phyloP scores from a whole-genome alignment of 495 filamentous ascomycete species.

The Talaromyces nanjingensis region DNA sequence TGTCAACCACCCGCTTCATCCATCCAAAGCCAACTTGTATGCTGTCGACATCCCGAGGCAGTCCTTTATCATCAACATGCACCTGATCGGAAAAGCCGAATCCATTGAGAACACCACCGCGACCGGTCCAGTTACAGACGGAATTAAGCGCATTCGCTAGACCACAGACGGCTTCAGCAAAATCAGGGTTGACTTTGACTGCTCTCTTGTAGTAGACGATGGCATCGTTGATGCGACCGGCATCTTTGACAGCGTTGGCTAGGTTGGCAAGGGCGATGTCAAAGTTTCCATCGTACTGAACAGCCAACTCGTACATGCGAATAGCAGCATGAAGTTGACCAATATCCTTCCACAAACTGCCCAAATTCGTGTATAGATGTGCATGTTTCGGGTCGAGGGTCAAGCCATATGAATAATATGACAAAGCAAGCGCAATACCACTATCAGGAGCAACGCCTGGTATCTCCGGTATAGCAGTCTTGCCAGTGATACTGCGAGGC shows the following conservation, averaged over 20 bases:
- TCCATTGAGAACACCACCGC: slow-evolving; percentile 73
- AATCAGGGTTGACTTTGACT: slow-evolving; percentile 85
- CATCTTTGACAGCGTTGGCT: slow-evolving; percentile 97
- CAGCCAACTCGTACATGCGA: slow-evolving; percentile 94
- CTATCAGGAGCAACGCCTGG: slow-evolving; percentile 80
- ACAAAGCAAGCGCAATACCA: slow-evolving; percentile 79
- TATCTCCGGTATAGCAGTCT: slow-evolving; percentile 45
- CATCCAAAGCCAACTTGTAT: slow-evolving; percentile 62
- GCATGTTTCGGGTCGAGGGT: slow-evolving; percentile 84
- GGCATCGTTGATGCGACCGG: slow-evolving; percentile 85
- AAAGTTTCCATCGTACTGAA: slow-evolving; percentile 83
- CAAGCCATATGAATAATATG: slow-evolving; percentile 89
- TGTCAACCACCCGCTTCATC: slow-evolving; percentile 92
- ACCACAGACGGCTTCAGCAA: slow-evolving; percentile 95
- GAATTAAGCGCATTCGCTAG: slow-evolving; percentile 95
- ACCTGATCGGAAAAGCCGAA: slow-evolving; percentile 75
- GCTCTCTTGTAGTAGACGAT: slow-evolving; percentile 88
- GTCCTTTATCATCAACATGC: slow-evolving; percentile 86
- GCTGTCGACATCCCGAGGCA: slow-evolving; percentile 67
- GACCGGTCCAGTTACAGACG: slow-evolving; percentile 90
- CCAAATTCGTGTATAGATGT: slow-evolving; percentile 96
- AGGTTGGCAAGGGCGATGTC: slow-evolving; percentile 97
- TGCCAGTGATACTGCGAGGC: slow-evolving; percentile 22
- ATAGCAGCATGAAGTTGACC: slow-evolving; percentile 88
- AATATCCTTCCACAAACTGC: slow-evolving; percentile 93